Evolutionary conservation across 2,329 filamentous ascomycete genomes (phyloP).

Genomic region (Fusarium miscanthi): DNA sequence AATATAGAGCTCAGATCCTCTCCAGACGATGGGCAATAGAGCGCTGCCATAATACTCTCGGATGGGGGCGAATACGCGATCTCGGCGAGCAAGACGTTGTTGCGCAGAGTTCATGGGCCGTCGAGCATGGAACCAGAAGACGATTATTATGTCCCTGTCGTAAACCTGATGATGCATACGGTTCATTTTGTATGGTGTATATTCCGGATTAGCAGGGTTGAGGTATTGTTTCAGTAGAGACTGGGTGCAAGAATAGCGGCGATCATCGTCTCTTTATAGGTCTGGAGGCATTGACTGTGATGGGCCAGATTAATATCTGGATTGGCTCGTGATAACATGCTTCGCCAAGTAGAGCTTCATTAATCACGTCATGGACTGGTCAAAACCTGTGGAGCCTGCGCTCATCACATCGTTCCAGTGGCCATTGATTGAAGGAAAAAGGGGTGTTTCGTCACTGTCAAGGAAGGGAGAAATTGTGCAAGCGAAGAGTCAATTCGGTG

Average conservation of each 20-base stretch:
- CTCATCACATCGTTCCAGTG: fast-evolving
- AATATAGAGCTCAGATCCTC: background rate
- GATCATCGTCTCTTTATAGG: background rate
- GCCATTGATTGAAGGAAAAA: background rate
- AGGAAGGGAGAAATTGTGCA: fast-evolving
- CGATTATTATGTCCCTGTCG: background rate
- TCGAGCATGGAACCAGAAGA: background rate
- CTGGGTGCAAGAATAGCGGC: fast-evolving
- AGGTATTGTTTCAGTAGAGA: background rate
- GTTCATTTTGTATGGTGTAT: background rate
- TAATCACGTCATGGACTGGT: background rate
- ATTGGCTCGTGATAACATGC: background rate
- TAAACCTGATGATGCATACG: background rate
- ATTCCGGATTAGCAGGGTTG: fast-evolving
- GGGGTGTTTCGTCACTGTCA: background rate
- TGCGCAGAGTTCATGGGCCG: background rate
- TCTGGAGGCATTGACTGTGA: fast-evolving
- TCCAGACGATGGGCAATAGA: background rate
- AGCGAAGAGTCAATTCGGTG: fast-evolving
- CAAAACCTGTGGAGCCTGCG: fast-evolving
- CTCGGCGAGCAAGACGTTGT: background rate
- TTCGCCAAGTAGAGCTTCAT: fast-evolving
- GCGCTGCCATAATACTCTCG: background rate
- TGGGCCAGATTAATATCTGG: fast-evolving
- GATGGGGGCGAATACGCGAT: background rate